Evolutionary conservation across 495 filamentous ascomycete species (phyloP).

Genomic region (Echria macrotheca): DNA sequence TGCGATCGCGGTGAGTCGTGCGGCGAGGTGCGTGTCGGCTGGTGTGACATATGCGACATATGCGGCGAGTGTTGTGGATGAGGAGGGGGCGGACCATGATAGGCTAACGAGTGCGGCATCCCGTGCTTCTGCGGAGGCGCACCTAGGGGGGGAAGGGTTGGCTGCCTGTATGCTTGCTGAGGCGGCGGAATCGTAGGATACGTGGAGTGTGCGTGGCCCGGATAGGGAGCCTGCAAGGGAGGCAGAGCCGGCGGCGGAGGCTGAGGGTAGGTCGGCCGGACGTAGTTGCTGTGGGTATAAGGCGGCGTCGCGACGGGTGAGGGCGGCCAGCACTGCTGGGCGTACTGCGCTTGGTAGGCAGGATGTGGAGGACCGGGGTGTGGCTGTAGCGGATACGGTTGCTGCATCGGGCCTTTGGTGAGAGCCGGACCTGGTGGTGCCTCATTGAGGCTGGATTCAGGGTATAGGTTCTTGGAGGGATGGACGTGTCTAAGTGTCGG

Average conservation of each 20-base stretch:
- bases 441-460: conserved; percentile 92
- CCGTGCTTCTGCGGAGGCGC: not conserved
- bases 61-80: conserved; percentile 11
- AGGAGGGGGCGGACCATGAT: not conserved
- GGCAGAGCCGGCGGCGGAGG: conserved; percentile 7
- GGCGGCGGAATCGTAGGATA: not conserved
- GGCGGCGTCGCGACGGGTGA: conserved; percentile 48
- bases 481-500: conserved; percentile 74
- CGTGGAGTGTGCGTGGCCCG: no score
- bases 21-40: conserved; percentile 9
- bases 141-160: not conserved
- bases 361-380: not conserved
- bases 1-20: conserved; percentile 35
- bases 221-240: conserved; percentile 8
- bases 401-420: conserved; percentile 44
- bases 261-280: conserved; percentile 10
- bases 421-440: conserved; percentile 48
- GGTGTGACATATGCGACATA: conserved; percentile 18
- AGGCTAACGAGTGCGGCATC: not conserved
- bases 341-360: conserved; percentile 37
- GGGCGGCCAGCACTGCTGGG: conserved; percentile 56
- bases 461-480: conserved; percentile 89
- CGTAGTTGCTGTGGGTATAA: conserved; percentile 29
- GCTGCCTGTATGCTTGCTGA: not conserved
- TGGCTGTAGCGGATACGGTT: conserved; percentile 26